Evolutionary conservation across 768 basidiomycete species (phyloP), one percentile per base, ranked within the genome.

Genomic region (Ramaria sp.): DNA sequence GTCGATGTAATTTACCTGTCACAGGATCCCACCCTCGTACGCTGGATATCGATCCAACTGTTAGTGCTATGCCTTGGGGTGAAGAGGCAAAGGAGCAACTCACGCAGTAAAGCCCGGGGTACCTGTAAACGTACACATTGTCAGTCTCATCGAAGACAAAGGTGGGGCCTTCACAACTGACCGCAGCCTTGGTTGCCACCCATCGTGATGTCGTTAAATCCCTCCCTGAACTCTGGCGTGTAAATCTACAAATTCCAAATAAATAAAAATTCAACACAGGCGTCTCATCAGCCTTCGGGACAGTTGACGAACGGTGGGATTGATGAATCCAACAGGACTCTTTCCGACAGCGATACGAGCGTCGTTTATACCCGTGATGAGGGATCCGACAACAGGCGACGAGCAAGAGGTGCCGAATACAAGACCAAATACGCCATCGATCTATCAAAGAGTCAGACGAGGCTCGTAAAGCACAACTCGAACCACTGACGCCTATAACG

Each of bases 131-230:
- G 27, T 24, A 20, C 7, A 15, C 22, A 57, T 7, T 49, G 10
- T 31, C 45, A 10, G 34, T 37, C 1, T 48, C 27, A 19, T 6
- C 10, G 31, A 27, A 27, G 24, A n/a, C n/a, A n/a, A n/a, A n/a
- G n/a, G n/a, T n/a, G n/a, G n/a, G n/a, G n/a, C n/a, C n/a, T n/a
- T n/a, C n/a, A 27, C 20, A n/a, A 54, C 55, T 34, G 19, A 57
- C 59, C 59, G 33, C 76, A 80, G 3, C 78, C 78, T 54, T 71
- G 70, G 61, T 71, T 79, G 0, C 69, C 71, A 15, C 74, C 75
- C 15, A 64, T 69, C 6, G 69, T 71, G 45, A 79, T 72, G 52
- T 74, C 73, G 51, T 73, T 71, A 59, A 75, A 78, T 1, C 69
- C 71, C 22, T 59, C 56, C 1, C 64, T 62, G 58, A 75, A 75